Conservation (phyloP, 495 filamentous ascomycete genomes). For the Terfezia claveryi region DNA sequence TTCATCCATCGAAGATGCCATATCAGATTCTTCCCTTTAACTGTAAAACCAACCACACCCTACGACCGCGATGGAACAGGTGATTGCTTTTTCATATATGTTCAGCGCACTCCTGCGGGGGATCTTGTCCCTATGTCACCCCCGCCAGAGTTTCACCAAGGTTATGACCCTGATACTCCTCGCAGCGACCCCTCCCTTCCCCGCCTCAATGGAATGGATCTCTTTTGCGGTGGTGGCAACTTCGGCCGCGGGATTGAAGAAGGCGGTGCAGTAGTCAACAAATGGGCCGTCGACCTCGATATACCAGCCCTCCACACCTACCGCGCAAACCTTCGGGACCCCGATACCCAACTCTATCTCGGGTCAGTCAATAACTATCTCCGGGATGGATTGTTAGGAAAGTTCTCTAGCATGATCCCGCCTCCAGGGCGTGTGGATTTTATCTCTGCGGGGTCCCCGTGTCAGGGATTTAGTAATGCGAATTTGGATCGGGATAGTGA, state of each 20-base stretch:
- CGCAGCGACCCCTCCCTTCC: conserved; percentile 21
- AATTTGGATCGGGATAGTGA: conserved; percentile 30
- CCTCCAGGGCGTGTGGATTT: conserved; percentile 38
- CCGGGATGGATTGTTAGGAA: conserved; percentile 29
- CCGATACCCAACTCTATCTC: conserved; percentile 27
- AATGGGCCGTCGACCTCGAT: conserved; percentile 43
- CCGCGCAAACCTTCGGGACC: conserved; percentile 32
- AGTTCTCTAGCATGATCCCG: conserved; percentile 25
- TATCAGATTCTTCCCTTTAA: conserved; percentile 30
- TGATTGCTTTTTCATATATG: conserved; percentile 40
- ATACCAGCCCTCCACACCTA: conserved; percentile 43
- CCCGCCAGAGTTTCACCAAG: conserved; percentile 16
- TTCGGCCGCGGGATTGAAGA: conserved; percentile 56
- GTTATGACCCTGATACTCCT: conserved; percentile 2
- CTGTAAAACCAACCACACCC: conserved; percentile 31
- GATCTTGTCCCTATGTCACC: neutral
- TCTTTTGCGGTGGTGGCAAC: conserved; percentile 55
- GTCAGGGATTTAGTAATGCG: conserved; percentile 43
- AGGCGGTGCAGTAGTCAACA: conserved; percentile 37
- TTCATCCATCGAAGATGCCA: conserved; percentile 33
- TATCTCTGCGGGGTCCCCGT: conserved; percentile 50
- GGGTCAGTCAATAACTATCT: conserved; percentile 54
- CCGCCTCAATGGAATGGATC: conserved; percentile 31
- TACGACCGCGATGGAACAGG: conserved; percentile 41
- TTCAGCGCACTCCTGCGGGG: conserved; percentile 11